Evolutionary conservation across 1,139 yeast species (phyloP).

Genomic region (Yamadazyma friedrichii): DNA sequence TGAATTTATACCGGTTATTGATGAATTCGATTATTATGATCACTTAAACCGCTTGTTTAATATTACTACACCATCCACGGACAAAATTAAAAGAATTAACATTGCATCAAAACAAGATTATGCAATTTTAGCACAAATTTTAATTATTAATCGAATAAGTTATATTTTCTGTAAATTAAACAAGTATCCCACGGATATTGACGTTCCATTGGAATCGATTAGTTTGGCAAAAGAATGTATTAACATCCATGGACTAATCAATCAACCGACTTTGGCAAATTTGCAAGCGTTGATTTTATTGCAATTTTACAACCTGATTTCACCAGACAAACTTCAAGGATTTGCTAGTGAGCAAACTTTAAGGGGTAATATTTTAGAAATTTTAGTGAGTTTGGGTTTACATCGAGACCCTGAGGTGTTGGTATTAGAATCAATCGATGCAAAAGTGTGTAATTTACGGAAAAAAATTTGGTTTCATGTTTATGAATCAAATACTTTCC

Average conservation of each 20-base stretch:
- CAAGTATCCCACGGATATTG: constrained; percentile 13
- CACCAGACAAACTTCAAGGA: constrained; percentile 33
- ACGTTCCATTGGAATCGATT: constrained; percentile 30
- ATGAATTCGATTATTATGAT: constrained; percentile 29
- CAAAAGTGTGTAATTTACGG: constrained; percentile 33
- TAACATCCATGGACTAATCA: constrained; percentile 32
- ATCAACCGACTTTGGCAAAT: constrained; percentile 44
- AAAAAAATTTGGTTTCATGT: constrained; percentile 44
- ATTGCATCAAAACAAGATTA: constrained; percentile 25
- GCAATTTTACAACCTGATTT: constrained; percentile 24
- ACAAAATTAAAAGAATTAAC: constrained; percentile 17
- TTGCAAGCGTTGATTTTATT: constrained; percentile 44
- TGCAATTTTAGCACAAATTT: constrained; percentile 25
- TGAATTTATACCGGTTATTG: constrained; percentile 48
- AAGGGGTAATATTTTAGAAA: constrained; percentile 42
- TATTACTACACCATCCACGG: constrained; percentile 14
- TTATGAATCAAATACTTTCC: constrained; percentile 7
- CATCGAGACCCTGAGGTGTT: constrained; percentile 49
- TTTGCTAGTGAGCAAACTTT: constrained; percentile 17
- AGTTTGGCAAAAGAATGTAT: constrained; percentile 34
- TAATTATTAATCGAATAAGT: constrained; percentile 24
- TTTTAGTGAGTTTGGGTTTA: constrained; percentile 50
- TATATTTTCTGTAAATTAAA: constrained; percentile 26
- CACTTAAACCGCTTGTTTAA: constrained; percentile 19
- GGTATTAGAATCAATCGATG: constrained; percentile 21